Percentiles rank a stretch among this genome's conserved stretches.
These are phyloP conservation scores for Populus hybrid DNA, from an alignment of 441 rosid genomes.

Conservation along the genomic window DNA sequence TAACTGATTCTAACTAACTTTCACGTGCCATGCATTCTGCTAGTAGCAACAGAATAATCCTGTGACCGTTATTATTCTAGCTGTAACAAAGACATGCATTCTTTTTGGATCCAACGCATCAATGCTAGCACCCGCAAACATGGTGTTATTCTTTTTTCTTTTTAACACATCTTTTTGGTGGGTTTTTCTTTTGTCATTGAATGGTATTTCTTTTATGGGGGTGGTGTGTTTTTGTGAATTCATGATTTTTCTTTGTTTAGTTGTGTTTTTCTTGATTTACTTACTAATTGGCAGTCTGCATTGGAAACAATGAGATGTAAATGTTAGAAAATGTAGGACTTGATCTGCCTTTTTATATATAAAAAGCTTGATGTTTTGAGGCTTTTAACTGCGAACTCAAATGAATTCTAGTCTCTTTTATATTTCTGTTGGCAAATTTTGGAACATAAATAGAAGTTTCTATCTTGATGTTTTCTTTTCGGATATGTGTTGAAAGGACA, in stretches of 20 bases:
- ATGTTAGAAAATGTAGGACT: not conserved
- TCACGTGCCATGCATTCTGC: no score
- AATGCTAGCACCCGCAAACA: constrained; percentile 88
- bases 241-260: not conserved
- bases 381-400: no score
- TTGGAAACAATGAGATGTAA: not conserved
- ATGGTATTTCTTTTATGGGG: not conserved
- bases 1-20: no score
- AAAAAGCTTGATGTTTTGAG: no score
- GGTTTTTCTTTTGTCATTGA: not conserved
- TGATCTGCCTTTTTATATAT: not conserved
- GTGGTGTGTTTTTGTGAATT: not conserved
- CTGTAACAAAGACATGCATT: constrained; percentile 47
- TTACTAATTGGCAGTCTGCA: not conserved
- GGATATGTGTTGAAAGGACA: not conserved
- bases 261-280: not conserved
- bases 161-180: not conserved
- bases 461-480: not conserved
- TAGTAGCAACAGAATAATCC: no score
- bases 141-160: constrained; percentile 43
- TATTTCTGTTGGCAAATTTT: not conserved
- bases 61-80: no score
- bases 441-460: not conserved
- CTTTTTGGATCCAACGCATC: constrained; percentile 95
- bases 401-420: not conserved